phyloP scores from a whole-genome alignment of 1,284 basidiomycete species.

The Cutaneotrichosporon cavernicola region DNA sequence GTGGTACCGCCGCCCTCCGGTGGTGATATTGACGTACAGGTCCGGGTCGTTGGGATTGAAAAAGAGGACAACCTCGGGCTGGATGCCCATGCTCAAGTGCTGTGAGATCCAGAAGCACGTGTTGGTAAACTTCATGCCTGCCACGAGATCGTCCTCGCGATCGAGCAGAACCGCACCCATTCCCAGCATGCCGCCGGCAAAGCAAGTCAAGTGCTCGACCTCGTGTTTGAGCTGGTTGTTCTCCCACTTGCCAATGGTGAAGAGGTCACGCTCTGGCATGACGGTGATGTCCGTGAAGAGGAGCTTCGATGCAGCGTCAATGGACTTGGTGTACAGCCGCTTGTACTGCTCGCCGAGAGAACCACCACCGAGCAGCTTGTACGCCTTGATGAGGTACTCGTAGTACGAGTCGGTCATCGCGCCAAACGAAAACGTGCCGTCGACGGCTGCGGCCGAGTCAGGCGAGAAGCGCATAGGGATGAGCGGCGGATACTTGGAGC shows the following conservation, averaged over 20 bases:
- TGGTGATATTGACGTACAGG: constrained; percentile 40
- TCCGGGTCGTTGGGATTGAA: constrained; percentile 33
- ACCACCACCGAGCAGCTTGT: constrained; percentile 55
- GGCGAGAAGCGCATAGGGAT: constrained; percentile 51
- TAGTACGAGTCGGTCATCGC: constrained; percentile 57
- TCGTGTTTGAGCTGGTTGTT: constrained; percentile 32
- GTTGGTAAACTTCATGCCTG: constrained; percentile 54
- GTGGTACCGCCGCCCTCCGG: constrained; percentile 24
- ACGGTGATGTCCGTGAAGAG: constrained; percentile 53
- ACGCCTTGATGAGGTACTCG: constrained; percentile 60
- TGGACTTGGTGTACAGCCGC: constrained; percentile 55
- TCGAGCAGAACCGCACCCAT: constrained; percentile 57
- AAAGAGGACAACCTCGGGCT: constrained; percentile 52
- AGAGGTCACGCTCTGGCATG: constrained; percentile 50
- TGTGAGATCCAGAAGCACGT: constrained; percentile 58
- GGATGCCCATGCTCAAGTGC: constrained; percentile 51
- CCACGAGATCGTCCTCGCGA: constrained; percentile 53
- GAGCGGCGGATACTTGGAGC: constrained; percentile 36
- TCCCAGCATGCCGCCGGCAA: constrained; percentile 60
- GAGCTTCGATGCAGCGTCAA: constrained; percentile 54
- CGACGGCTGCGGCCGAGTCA: constrained; percentile 13
- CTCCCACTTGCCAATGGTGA: constrained; percentile 51
- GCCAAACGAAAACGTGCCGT: constrained; percentile 53
- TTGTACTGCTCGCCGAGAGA: constrained; percentile 52
- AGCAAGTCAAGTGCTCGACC: constrained; percentile 55